Evolutionary conservation across 148 eudicot species (phyloP), one percentile per base, ranked within the genome.

Genomic region (Cornus controversa): DNA sequence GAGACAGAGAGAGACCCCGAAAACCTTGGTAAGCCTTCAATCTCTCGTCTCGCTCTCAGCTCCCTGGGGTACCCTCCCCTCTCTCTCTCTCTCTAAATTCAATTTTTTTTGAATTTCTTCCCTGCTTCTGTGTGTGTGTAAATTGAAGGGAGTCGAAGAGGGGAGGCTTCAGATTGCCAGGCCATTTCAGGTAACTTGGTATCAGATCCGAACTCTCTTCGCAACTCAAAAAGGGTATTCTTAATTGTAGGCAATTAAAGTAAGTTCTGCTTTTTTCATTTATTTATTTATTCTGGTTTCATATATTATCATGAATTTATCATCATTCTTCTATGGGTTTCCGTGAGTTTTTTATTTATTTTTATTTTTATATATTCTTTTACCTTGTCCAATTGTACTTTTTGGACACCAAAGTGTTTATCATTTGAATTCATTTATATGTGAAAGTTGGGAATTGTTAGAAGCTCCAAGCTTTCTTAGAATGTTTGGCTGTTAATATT

Each of bases 1-100:
- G 54, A 26, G 72, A 40, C 72, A 76, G 72, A 34, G n/a, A n/a
- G 23, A 50, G 57, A 68, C 16, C 67, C 73, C 79, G 60, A 10
- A 53, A 68, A 26, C 67, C 69, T 54, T 22, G 73, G 31, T 26
- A 47, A 2, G 45, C 78, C 68, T 62, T 45, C 78, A 47, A 42
- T 69, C 31, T 20, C 24, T 7, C 5, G 64, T 22, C 4, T 54
- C 20, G 29, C 31, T 20, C 26, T 58, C 23, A 29, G 16, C 31
- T 22, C 10, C 23, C 47, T 8, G 5, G 34, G 34, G 34, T 31
- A 31, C 34, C 34, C 34, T 1, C 22, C 9, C 27, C 11, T 31
- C 71, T 11, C 71, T n/a, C 23, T 36, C 71, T n/a, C 37, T 54
- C 23, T 47, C 50, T 66, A 22, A 7, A 73, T 73, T 14, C 27